Base-by-base conservation (phyloP, 139 green algal genomes). In the Nannochloris sp. region DNA sequence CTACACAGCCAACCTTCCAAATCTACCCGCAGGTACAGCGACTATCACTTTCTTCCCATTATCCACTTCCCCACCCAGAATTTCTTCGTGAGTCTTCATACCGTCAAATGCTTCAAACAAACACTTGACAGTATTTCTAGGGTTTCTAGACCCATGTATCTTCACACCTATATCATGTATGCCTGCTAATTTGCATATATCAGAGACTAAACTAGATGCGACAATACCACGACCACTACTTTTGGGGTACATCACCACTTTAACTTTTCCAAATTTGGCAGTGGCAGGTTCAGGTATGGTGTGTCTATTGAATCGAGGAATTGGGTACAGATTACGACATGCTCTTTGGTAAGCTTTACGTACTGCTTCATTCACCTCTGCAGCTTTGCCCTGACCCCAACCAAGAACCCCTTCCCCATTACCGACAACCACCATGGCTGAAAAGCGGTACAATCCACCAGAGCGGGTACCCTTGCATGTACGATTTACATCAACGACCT, bases 341-440 rank as follows among this genome's bases (percentile, higher is more conserved):
- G 71, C 71, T 7, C 54, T 38, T 19, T 23, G 30, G 42, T 71
- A 68, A 34, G 71, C 71, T 24, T 78, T 78, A 13, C 65, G 29
- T 23, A 78, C 71, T 8, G 71, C 65, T 15, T 70, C 33, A 10
- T 54, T 42, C 29, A 73, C 44, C 48, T 78, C 71, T 7, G 57
- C 57, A 12, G 71, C 65, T 58, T 78, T 78, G 46, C 71, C 71
- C 64, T 74, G 64, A 23, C 71, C 71, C 71, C 58, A 70, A 8
- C 71, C 71, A 29, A 78, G 65, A 37, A 78, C 71, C 33, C 71
- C 71, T 12, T 74, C 46, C 54, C 71, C 71, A 69, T 78, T 78
- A 57, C 71, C 71, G 23, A 78, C 71, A 24, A 78, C 71, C 36
- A 78, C 71, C 71, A 78, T 55, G 38, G 36, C 61, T 29, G 53